phyloP scores from a whole-genome alignment of 176 grass and related monocot genomes.

The Typha latifolia region DNA sequence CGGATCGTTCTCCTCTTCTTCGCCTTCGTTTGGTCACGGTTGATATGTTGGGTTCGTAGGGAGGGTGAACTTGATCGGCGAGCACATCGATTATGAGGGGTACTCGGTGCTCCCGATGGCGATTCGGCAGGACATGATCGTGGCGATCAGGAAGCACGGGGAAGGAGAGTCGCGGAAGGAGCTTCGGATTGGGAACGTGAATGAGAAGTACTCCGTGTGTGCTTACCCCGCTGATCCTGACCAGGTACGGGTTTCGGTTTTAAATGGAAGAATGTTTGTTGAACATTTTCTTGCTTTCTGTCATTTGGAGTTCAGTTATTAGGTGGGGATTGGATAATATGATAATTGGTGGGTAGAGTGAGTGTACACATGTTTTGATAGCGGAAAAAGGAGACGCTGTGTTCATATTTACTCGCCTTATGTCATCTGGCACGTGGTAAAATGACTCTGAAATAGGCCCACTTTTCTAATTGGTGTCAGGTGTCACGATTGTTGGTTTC shows the following conservation, averaged over 20 bases:
- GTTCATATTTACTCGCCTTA: too few species aligned
- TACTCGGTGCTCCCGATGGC: slow-evolving; percentile 98
- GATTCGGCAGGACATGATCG: slow-evolving; percentile 93
- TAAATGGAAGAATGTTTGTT: neutral
- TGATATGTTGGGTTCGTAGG: slow-evolving; percentile 29
- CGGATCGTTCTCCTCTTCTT: neutral
- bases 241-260: slow-evolving; percentile 24
- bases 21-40: neutral
- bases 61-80: slow-evolving; percentile 91
- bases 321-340: too few species aligned
- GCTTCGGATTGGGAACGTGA: slow-evolving; percentile 81
- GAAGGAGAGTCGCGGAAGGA: slow-evolving; percentile 21
- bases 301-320: too few species aligned
- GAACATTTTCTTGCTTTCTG: neutral
- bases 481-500: too few species aligned
- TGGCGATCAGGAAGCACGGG: slow-evolving; percentile 58
- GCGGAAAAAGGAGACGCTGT: too few species aligned
- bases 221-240: slow-evolving; percentile 74
- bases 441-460: too few species aligned
- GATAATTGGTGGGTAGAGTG: too few species aligned
- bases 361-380: too few species aligned
- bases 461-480: too few species aligned
- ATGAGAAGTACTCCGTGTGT: slow-evolving; percentile 71
- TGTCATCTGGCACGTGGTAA: too few species aligned
- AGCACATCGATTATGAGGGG: slow-evolving; percentile 97